Conservation (phyloP, 106 monocot species). For the Gastrodia elata region DNA sequence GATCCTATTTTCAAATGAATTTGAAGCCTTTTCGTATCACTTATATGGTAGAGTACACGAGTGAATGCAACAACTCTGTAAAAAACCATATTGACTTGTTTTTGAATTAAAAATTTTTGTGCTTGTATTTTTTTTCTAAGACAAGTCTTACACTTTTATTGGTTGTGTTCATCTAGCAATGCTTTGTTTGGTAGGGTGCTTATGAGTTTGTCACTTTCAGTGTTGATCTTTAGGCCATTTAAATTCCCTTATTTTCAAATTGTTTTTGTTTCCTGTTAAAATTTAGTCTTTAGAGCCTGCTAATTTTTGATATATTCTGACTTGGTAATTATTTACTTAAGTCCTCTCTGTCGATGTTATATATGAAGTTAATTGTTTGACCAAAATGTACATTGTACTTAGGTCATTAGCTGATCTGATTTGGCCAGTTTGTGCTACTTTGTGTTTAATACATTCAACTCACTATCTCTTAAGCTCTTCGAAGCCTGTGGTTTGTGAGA, state of each 20-base stretch:
- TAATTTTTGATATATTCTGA: neutral
- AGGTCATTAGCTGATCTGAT: neutral
- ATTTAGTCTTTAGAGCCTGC: neutral
- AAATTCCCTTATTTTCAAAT: neutral
- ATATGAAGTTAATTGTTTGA: neutral
- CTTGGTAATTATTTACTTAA: neutral
- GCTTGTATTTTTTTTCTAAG: neutral
- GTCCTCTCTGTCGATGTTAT: neutral
- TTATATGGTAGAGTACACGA: slow-evolving; percentile 2
- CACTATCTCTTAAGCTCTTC: neutral
- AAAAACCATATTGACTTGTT: no score
- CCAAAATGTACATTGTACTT: neutral
- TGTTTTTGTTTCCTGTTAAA: neutral
- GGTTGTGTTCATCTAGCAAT: neutral
- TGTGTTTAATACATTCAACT: neutral
- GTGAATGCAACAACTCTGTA: no score
- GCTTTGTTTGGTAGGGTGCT: neutral
- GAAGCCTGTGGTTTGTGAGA: no score
- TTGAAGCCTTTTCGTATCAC: neutral
- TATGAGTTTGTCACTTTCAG: neutral
- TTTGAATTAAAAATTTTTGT: neutral
- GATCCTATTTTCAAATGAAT: neutral
- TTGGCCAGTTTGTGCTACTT: neutral
- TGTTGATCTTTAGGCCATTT: neutral
- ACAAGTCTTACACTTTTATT: neutral